A percentile compares a stretch with the other conserved stretches of the same genome.
Conservation (phyloP, 345 rosid species). For the Sonneratia alba region DNA sequence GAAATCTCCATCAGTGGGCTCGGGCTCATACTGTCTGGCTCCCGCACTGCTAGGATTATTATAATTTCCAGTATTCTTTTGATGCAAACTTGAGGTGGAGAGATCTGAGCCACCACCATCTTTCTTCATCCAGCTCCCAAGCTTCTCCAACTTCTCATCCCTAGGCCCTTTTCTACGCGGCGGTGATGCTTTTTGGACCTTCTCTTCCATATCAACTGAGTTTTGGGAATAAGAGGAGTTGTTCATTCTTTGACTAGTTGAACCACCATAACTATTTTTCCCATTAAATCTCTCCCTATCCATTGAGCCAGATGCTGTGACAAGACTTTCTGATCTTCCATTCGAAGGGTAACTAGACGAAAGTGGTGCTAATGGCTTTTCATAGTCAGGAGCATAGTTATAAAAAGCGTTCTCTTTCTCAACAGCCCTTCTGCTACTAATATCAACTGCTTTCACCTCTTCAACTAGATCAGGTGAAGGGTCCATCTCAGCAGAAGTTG, state of each 20-base stretch:
- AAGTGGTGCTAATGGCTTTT: slow-evolving; percentile 31
- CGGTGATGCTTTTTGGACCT: slow-evolving; percentile 70
- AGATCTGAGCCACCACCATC: slow-evolving; percentile 44
- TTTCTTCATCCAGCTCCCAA: slow-evolving; percentile 40
- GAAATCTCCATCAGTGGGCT: slow-evolving; percentile 58
- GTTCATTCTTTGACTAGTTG: slow-evolving; percentile 38
- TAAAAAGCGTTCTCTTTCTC: slow-evolving; percentile 50
- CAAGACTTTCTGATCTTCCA: slow-evolving; percentile 51
- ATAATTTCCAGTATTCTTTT: slow-evolving; percentile 26
- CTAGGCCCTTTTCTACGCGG: slow-evolving; percentile 64
- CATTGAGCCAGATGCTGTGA: slow-evolving; percentile 30
- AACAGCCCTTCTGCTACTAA: slow-evolving; percentile 37
- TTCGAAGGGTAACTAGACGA: slow-evolving; percentile 32
- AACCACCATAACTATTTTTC: slow-evolving; percentile 35
- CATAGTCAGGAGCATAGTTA: slow-evolving; percentile 34
- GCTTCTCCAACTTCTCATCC: slow-evolving; percentile 67
- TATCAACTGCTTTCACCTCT: slow-evolving; percentile 44
- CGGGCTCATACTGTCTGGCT: slow-evolving; percentile 37
- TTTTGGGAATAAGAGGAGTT: slow-evolving; percentile 38
- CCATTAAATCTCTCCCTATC: slow-evolving; percentile 54
- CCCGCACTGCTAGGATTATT: slow-evolving; percentile 31
- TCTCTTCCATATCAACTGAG: slow-evolving; percentile 55
- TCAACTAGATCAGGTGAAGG: slow-evolving; percentile 43
- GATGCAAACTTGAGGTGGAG: slow-evolving; percentile 33
- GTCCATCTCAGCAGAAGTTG: slow-evolving; percentile 34